phyloP scores from a whole-genome alignment of 345 rosid genomes.

The Punica granatum region DNA sequence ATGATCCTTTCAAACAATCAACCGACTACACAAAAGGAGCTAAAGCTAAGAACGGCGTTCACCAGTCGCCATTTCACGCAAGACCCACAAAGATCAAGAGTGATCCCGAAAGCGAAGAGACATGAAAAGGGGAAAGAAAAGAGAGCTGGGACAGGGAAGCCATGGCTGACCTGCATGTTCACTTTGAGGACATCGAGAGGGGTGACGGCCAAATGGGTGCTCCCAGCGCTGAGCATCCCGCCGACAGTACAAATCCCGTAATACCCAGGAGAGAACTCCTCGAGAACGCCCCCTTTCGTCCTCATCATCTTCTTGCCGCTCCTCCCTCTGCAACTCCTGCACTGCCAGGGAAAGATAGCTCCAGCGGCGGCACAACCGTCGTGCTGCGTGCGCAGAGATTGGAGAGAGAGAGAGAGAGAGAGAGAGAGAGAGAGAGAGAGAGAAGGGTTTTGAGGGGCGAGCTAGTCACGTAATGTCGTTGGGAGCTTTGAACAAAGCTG shows the following conservation, averaged over 20 bases:
- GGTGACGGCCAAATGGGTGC: slow-evolving; percentile 49
- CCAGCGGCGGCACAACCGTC: not conserved
- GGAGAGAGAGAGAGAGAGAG: not conserved
- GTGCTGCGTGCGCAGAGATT: not conserved
- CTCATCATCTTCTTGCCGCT: not conserved
- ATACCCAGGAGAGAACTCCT: slow-evolving; percentile 38
- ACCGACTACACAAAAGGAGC: not conserved
- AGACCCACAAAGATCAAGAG: not conserved
- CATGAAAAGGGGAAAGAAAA: not conserved
- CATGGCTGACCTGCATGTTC: slow-evolving; percentile 45
- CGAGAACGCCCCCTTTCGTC: slow-evolving; percentile 9
- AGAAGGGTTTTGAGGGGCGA: not conserved
- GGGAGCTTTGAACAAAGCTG: not conserved
- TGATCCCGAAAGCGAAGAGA: not conserved
- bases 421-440: not conserved
- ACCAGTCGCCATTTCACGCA: not conserved
- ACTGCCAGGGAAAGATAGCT: not conserved
- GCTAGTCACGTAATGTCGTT: not conserved
- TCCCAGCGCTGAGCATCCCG: slow-evolving; percentile 61
- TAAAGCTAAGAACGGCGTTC: not conserved
- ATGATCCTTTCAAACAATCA: not conserved
- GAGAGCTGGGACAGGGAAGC: not conserved
- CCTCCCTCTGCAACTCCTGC: not conserved
- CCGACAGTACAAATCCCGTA: slow-evolving; percentile 43
- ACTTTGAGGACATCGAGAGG: slow-evolving; percentile 65